phyloP scores from a whole-genome alignment of 1,139 yeast species.

The Magnusiomyces suaveolens region DNA sequence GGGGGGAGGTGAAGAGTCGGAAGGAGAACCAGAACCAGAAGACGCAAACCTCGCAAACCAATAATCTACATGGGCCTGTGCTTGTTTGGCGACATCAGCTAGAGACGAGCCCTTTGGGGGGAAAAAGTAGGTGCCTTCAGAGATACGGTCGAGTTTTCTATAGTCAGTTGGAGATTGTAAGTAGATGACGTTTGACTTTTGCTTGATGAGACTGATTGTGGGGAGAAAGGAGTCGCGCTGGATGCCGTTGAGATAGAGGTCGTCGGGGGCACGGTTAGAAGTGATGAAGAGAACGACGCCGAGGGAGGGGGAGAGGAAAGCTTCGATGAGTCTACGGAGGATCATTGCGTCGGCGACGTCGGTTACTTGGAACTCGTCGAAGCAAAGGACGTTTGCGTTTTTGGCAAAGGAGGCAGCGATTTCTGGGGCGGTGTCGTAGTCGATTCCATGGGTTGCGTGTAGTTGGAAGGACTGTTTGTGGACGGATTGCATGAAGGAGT shows the following conservation, averaged over 20 bases:
- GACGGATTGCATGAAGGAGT: conserved; percentile 89
- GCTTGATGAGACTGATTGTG: conserved; percentile 71
- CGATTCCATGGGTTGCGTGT: conserved; percentile 50
- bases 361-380: conserved; percentile 86
- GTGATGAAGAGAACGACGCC: conserved; percentile 89
- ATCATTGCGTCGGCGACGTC: conserved; percentile 99
- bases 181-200: conserved; percentile 64
- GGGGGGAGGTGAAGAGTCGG: too few relatives aligned
- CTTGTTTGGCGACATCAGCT: conserved; percentile 44
- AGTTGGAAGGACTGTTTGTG: conserved; percentile 81
- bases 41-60: conserved; percentile 88
- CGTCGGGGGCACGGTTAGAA: conserved; percentile 91
- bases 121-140: conserved; percentile 67
- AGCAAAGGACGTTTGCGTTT: conserved; percentile 69
- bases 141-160: conserved; percentile 76
- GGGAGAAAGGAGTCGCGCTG: conserved; percentile 89
- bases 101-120: conserved; percentile 42
- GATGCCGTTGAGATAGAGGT: conserved; percentile 82
- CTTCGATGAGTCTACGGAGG: conserved; percentile 58
- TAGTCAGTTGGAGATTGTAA: conserved; percentile 90
- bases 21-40: too few relatives aligned
- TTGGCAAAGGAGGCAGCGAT: conserved; percentile 78
- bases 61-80: conserved; percentile 52
- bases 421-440: conserved; percentile 73
- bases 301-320: conserved; percentile 52